Percentiles rank a stretch among this genome's conserved stretches.
These are phyloP conservation scores for Lepraria neglecta DNA, from an alignment of 495 filamentous ascomycete species.

Conservation along the genomic window DNA sequence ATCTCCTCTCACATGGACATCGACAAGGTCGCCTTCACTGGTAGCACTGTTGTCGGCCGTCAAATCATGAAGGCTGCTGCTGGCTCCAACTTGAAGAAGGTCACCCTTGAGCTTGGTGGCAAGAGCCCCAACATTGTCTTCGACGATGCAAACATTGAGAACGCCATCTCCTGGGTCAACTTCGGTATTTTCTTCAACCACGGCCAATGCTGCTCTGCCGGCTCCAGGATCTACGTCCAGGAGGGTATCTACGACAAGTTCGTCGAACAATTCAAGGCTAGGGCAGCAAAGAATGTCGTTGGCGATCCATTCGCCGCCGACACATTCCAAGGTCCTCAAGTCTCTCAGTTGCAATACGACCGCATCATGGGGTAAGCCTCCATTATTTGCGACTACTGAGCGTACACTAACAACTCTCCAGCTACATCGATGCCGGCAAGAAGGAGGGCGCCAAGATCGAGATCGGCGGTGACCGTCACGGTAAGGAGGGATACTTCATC, in stretches of 20 bases:
- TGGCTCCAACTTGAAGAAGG: conserved; percentile 95
- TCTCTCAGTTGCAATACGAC: conserved; percentile 91
- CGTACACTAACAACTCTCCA: conserved; percentile 15
- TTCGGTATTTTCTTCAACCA: conserved; percentile 99
- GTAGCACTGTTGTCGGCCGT: conserved; percentile 85
- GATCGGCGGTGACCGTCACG: conserved; percentile 80
- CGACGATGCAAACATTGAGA: conserved; percentile 89
- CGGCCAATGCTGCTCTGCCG: conserved; percentile 97
- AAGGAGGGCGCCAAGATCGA: conserved; percentile 79
- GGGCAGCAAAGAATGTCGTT: conserved; percentile 73
- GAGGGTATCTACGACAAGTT: conserved; percentile 96
- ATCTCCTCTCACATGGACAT: conserved; percentile 93
- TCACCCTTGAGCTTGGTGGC: conserved; percentile 95
- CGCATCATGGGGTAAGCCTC: conserved; percentile 73
- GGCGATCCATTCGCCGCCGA: conserved; percentile 82
- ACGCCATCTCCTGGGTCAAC: conserved; percentile 97
- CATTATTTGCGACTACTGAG: neutral
- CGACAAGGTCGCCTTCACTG: conserved; percentile 98
- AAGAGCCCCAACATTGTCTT: conserved; percentile 99
- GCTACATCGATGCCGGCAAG: conserved; percentile 88
- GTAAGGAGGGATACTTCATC: conserved; percentile 92
- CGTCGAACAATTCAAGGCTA: conserved; percentile 77
- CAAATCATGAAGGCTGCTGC: conserved; percentile 95
- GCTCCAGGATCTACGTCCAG: conserved; percentile 92
- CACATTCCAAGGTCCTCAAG: conserved; percentile 97